phyloP scores from a whole-genome alignment of 306 rosid genomes.

The Acacia acuminata region DNA sequence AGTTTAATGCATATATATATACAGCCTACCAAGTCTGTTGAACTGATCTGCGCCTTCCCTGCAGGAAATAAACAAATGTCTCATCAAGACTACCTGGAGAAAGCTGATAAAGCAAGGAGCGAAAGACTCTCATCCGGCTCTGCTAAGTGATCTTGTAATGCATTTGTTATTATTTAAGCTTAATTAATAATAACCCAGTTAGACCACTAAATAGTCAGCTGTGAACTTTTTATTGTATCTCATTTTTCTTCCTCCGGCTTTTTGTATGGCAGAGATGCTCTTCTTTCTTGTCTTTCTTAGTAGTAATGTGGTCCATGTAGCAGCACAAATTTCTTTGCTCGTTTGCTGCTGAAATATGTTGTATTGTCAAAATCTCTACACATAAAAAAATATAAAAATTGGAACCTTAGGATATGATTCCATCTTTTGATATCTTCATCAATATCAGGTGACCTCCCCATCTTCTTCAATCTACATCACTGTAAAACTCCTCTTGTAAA shows the following conservation, averaged over 20 bases:
- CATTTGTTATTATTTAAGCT: slow-evolving; percentile 19
- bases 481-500: too few relatives aligned
- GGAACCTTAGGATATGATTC: not conserved
- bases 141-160: slow-evolving; percentile 53
- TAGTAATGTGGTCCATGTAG: not conserved
- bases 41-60: slow-evolving; percentile 23
- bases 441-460: too few relatives aligned
- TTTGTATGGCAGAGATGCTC: slow-evolving; percentile 23
- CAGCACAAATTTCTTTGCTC: not conserved
- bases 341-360: not conserved
- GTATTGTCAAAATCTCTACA: not conserved
- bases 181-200: slow-evolving; percentile 14
- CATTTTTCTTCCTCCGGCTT: slow-evolving; percentile 4
- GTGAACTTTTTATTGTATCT: slow-evolving; percentile 14
- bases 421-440: too few relatives aligned
- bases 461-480: too few relatives aligned
- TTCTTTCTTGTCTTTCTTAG: not conserved
- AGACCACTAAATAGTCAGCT: slow-evolving; percentile 4
- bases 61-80: slow-evolving; percentile 83
- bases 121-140: slow-evolving; percentile 82
- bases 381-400: too few relatives aligned
- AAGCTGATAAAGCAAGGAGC: slow-evolving; percentile 92
- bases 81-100: slow-evolving; percentile 96
- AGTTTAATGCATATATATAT: too few relatives aligned
- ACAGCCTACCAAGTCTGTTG: not conserved